Evolutionary conservation across 495 filamentous ascomycete genomes (phyloP).

Genomic region (Daldinia caldariorum): DNA sequence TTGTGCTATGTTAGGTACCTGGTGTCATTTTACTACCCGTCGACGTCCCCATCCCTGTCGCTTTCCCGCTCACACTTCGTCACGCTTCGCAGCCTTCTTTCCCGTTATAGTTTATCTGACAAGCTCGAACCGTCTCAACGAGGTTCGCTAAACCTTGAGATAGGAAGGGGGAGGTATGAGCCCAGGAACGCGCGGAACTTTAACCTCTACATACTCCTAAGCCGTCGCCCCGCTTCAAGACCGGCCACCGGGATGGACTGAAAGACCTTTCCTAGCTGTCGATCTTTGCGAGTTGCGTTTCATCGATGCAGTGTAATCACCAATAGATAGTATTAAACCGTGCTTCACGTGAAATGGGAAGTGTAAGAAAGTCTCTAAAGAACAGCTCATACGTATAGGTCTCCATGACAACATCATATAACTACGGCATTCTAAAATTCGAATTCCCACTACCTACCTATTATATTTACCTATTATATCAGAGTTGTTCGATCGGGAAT

Average conservation of each 20-base stretch:
- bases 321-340: conserved; percentile 15
- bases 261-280: conserved; percentile 14
- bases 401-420: too few species aligned
- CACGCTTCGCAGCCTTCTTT: conserved; percentile 30
- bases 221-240: not conserved
- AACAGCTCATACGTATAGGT: conserved; percentile 1
- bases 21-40: conserved; percentile 9
- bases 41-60: conserved; percentile 6
- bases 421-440: too few species aligned
- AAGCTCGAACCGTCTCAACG: conserved; percentile 3
- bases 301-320: conserved; percentile 27
- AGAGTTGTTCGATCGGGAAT: not conserved
- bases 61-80: conserved; percentile 25
- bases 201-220: not conserved
- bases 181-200: not conserved
- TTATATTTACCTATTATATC: too few species aligned
- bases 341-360: conserved; percentile 8
- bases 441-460: too few species aligned
- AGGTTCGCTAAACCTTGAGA: not conserved
- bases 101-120: conserved; percentile 33
- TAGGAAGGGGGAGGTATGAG: not conserved
- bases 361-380: not conserved
- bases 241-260: not conserved
- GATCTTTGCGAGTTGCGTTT: conserved; percentile 22
- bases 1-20: conserved; percentile 1